Evolutionary conservation across 2,329 filamentous ascomycete species (phyloP).

Genomic region (Scedosporium apiospermum): DNA sequence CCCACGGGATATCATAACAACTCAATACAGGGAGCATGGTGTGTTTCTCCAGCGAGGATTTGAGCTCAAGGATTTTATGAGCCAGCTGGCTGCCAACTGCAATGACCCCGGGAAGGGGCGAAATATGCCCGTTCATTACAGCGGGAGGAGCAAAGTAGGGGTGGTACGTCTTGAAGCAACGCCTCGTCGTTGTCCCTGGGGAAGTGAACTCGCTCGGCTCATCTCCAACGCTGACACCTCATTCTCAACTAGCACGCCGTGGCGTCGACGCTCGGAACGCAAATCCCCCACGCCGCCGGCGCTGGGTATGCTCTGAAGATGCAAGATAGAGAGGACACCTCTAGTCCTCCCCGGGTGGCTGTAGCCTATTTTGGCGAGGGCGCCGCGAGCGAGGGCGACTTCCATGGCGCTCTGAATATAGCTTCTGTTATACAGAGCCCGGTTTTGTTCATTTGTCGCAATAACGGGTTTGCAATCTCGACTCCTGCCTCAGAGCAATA

Average conservation of each 20-base stretch:
- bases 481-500: conserved; percentile 88
- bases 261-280: conserved; percentile 72
- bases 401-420: conserved; percentile 85
- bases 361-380: conserved; percentile 88
- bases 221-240: neutral
- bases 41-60: conserved; percentile 87
- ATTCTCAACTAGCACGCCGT: conserved; percentile 59
- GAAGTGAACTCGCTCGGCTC: neutral
- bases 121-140: conserved; percentile 96
- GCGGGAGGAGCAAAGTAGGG: conserved; percentile 67
- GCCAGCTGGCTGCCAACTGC: conserved; percentile 80
- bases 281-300: conserved; percentile 80
- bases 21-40: conserved; percentile 89
- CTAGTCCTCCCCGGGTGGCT: conserved; percentile 56
- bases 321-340: conserved; percentile 63
- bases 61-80: conserved; percentile 84
- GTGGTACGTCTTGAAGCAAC: conserved; percentile 48
- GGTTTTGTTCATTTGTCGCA: conserved; percentile 81
- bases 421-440: conserved; percentile 82
- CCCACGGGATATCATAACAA: conserved; percentile 84
- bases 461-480: conserved; percentile 87
- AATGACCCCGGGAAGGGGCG: conserved; percentile 72
- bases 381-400: conserved; percentile 86
- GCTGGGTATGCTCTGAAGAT: conserved; percentile 83
- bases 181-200: neutral